Conservation (phyloP, 2,329 filamentous ascomycete species). For the Colletotrichum noveboracense region DNA sequence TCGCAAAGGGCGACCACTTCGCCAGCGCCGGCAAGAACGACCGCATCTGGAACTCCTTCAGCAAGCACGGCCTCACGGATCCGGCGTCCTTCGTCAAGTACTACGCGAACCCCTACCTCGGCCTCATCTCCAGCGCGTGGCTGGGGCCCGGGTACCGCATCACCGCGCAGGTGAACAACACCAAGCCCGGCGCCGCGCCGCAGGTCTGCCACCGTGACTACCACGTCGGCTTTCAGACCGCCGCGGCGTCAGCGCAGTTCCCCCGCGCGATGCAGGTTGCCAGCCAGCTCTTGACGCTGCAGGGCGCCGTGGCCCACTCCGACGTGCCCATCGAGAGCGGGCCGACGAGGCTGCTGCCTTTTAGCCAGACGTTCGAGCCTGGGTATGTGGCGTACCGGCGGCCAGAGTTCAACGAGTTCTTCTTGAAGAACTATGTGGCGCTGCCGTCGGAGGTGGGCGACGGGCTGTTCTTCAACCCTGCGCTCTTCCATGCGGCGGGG, state of each 20-base stretch:
- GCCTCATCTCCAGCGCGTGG: conserved; percentile 57
- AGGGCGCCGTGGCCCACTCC: conserved; percentile 67
- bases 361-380: conserved; percentile 60
- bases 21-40: conserved; percentile 59
- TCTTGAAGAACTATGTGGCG: conserved; percentile 56
- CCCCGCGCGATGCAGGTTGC: conserved; percentile 59
- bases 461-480: conserved; percentile 69
- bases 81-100: conserved; percentile 59
- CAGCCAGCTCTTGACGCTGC: conserved; percentile 63
- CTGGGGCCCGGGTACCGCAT: conserved; percentile 65
- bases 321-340: conserved; percentile 64
- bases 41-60: conserved; percentile 71
- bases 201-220: conserved; percentile 68
- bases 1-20: conserved; percentile 64
- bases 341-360: conserved; percentile 65
- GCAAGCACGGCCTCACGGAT: conserved; percentile 61
- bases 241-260: conserved; percentile 48
- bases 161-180: conserved; percentile 68
- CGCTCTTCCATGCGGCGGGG: conserved; percentile 67
- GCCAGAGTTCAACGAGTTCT: conserved; percentile 58
- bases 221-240: conserved; percentile 66
- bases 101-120: conserved; percentile 65
- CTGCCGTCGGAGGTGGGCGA: conserved; percentile 61
- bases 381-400: conserved; percentile 65
- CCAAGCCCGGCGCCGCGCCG: conserved; percentile 61